These are phyloP conservation scores for Cubamyces lactineus DNA, from an alignment of 768 basidiomycete species.

Conservation along the genomic window DNA sequence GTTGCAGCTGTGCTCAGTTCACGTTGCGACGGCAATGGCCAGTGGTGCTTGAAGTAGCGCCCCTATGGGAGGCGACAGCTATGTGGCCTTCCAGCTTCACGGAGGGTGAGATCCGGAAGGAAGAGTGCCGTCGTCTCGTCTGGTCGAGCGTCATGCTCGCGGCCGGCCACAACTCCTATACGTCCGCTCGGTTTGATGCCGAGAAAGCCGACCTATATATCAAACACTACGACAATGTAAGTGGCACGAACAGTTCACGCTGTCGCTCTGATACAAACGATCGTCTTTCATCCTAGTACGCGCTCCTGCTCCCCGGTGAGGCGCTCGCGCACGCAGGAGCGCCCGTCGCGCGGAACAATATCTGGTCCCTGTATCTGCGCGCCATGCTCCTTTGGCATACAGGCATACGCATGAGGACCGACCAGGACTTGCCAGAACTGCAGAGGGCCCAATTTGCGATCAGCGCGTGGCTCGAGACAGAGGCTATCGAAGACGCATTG, in stretches of 20 bases:
- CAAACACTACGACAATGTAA: constrained; percentile 64
- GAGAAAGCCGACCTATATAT: constrained; percentile 49
- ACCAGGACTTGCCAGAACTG: constrained; percentile 43
- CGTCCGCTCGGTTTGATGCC: constrained; percentile 43
- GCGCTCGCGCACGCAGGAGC: constrained; percentile 38
- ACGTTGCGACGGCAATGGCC: constrained; percentile 57
- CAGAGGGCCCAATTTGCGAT: constrained; percentile 65
- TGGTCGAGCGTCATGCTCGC: constrained; percentile 71
- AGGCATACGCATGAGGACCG: constrained; percentile 61
- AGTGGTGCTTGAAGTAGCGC: constrained; percentile 51
- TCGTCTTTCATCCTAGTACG: constrained; percentile 48
- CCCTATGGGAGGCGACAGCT: constrained; percentile 63
- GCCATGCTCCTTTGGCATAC: constrained; percentile 72
- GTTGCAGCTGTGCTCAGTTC: constrained; percentile 39
- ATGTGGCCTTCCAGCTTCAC: constrained; percentile 57
- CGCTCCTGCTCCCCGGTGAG: constrained; percentile 73
- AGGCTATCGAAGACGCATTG: constrained; percentile 62
- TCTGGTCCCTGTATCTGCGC: constrained; percentile 74
- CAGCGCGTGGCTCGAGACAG: constrained; percentile 71
- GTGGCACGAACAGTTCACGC: constrained; percentile 28
- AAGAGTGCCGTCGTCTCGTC: constrained; percentile 69
- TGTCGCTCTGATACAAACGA: too few species aligned
- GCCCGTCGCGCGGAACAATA: constrained; percentile 53
- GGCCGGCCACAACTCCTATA: constrained; percentile 64
- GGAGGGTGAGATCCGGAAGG: constrained; percentile 63